Base-by-base conservation (phyloP, 768 basidiomycete species). In the Boletellus ananiceps region DNA sequence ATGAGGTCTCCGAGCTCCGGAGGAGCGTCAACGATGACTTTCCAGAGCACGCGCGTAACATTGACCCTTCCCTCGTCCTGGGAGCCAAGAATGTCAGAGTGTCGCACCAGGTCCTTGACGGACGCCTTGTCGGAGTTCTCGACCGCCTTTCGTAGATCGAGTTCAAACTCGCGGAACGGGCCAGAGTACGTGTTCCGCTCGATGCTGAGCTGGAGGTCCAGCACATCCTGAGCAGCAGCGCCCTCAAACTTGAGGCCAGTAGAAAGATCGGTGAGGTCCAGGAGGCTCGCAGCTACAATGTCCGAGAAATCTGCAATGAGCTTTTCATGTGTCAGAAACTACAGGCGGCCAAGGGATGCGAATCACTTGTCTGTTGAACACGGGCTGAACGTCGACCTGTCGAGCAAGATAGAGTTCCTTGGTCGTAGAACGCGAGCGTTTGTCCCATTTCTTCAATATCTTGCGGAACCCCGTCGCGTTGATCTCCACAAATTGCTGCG, bases 401-500 rank as follows among this genome's bases (percentile, higher is more conserved):
- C 96, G 83, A 40, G 90, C 82, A 16, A 99, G 81, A 69, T 98
- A 98, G 5, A 98, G 77, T 62, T 99, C 96, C 64, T 93, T 97
- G n/a, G 90, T 98, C 18, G 86, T 83, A 2, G 90, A 93, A 37
- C 85, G 96, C 33, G 93, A 93, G 40, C 92, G 81, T 70, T 98
- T 99, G 70, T 98, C 96, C 79, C 92, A 99, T 66, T 99, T 99
- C 65, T 99, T 98, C 53, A 97, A 70, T 41, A 98, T 97, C 68
- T 98, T 98, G 39, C 94, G 82, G 67, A 98, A 98, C 4, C 93
- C 96, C 9, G 85, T 92, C 6, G 88, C 96, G 65, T 98, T 99
- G 62, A 96, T 88, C 70, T 98, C 96, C 54, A 99, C 84, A 62
- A 94, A 99, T 80, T 93, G 88, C 93, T 94, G 63, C 38, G 47